Evolutionary conservation across 768 basidiomycete genomes (phyloP), one percentile per base, ranked within the genome.

Genomic region (Panaeolus cyanescens): DNA sequence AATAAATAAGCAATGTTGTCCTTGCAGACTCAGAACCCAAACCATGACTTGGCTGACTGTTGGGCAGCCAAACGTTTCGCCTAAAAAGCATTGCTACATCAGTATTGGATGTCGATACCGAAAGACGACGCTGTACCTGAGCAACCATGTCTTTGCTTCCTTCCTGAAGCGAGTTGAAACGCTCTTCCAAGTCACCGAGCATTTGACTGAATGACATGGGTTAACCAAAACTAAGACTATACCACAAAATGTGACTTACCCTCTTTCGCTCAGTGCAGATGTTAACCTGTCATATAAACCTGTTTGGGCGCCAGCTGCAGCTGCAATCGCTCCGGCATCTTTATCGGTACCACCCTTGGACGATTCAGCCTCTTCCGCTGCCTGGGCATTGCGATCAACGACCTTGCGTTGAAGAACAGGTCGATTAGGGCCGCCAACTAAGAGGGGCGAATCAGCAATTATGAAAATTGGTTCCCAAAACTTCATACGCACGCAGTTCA

Each of bases 351-450:
- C 64, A 30, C 63, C 61, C 15, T 58, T 63, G 28, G 66, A 63
- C 30, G 45, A 67, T 54, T 56, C 64, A 36, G 25, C 60, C 9
- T 65, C 59, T 3, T 57, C 59, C 1, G 63, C 55, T 5, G 54
- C 58, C 19, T 54, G 59, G 31, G 58, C 55, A 3, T 58, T n/a
- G n/a, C 57, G 55, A 13, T 58, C 61, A 12, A 31, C 55, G n/a
- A 55, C 58, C 9, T 61, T 58, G 68, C 67, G 63, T 70, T 74
- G 60, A 73, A 72, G 84, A 20, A 83, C 70, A 6, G 87, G 88
- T 60, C 89, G 76, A 65, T 89, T 78, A 1, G 87, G 85, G 1
- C 89, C 89, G 9, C 85, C 90, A 58, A 91, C 90, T 90, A 17
- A 3, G 12, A 58, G 61, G 57, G n/a, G 30, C 50, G 50, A n/a